phyloP scores from a whole-genome alignment of 2,329 filamentous ascomycete genomes.

The Penicillium sumatraense region DNA sequence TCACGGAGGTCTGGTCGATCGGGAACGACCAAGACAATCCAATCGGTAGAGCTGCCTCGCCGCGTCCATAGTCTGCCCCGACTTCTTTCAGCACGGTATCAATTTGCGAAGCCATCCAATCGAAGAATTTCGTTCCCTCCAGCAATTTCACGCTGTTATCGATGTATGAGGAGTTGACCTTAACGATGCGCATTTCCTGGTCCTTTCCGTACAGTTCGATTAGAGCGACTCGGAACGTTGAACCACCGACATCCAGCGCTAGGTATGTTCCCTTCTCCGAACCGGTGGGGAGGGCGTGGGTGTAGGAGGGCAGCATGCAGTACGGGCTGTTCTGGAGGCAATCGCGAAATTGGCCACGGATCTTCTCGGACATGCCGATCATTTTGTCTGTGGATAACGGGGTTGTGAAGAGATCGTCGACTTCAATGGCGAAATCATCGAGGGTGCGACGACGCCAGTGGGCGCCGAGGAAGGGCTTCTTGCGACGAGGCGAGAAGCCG shows the following conservation, averaged over 20 bases:
- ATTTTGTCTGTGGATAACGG: conserved; percentile 43
- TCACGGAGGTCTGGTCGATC: conserved; percentile 65
- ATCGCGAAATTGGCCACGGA: conserved; percentile 57
- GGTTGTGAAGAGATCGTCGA: conserved; percentile 42
- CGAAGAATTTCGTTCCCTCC: conserved; percentile 63
- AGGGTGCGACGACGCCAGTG: conserved; percentile 44
- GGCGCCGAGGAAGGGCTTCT: conserved; percentile 37
- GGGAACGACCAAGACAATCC: conserved; percentile 71
- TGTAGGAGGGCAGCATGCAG: conserved; percentile 70
- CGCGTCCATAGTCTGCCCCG: conserved; percentile 45
- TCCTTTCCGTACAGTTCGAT: conserved; percentile 59
- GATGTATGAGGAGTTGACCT: conserved; percentile 60
- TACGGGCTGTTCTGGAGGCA: conserved; percentile 61
- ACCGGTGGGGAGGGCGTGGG: conserved; percentile 64
- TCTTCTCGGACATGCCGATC: conserved; percentile 49
- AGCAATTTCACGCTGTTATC: conserved; percentile 60
- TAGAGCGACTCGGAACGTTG: conserved; percentile 66
- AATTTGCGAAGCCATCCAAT: conserved; percentile 69
- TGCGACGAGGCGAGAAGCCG: conserved; percentile 35
- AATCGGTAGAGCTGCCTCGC: conserved; percentile 54
- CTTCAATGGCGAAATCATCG: conserved; percentile 44
- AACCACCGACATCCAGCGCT: conserved; percentile 68
- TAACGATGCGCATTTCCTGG: conserved; percentile 58
- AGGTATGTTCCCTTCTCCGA: conserved; percentile 64
- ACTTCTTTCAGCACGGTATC: conserved; percentile 55